Evolutionary conservation across 306 rosid species (phyloP).

Genomic region (Quercus ilex): DNA sequence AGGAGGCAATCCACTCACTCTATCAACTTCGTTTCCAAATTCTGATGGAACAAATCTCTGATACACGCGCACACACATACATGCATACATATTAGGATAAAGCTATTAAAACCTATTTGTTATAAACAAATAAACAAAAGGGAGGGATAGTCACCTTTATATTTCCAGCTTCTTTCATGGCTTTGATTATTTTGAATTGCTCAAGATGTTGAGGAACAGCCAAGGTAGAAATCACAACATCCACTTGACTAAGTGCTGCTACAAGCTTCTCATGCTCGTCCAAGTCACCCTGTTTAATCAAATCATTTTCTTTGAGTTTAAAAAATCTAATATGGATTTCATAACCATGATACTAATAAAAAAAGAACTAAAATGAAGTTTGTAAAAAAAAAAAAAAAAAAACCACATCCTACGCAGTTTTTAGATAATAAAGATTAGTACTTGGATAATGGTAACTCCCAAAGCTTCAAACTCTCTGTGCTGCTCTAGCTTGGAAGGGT

Average conservation of each 20-base stretch:
- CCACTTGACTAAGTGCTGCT: constrained; percentile 22
- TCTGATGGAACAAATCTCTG: constrained; percentile 53
- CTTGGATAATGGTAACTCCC: constrained; percentile 42
- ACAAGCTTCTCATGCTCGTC: constrained; percentile 46
- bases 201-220: constrained; percentile 43
- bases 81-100: too few species aligned
- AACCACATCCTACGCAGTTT: too few species aligned
- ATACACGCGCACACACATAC: too few species aligned
- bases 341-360: too few species aligned
- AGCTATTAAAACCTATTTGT: too few species aligned
- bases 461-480: constrained; percentile 26
- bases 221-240: constrained; percentile 43
- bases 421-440: neutral
- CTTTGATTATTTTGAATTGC: constrained; percentile 41
- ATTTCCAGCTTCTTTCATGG: constrained; percentile 43
- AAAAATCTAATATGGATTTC: too few species aligned
- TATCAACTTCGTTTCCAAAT: constrained; percentile 37
- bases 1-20: constrained; percentile 33
- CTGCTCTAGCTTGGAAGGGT: constrained; percentile 27
- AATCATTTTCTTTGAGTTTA: neutral
- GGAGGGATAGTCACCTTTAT: constrained; percentile 29
- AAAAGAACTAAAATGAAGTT: neutral
- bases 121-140: too few species aligned
- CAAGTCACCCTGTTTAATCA: constrained; percentile 33
- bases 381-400: neutral